Evolutionary conservation across 2,329 filamentous ascomycete genomes (phyloP), one percentile per base, ranked within the genome.

Genomic region (Xylariaceae sp.): DNA sequence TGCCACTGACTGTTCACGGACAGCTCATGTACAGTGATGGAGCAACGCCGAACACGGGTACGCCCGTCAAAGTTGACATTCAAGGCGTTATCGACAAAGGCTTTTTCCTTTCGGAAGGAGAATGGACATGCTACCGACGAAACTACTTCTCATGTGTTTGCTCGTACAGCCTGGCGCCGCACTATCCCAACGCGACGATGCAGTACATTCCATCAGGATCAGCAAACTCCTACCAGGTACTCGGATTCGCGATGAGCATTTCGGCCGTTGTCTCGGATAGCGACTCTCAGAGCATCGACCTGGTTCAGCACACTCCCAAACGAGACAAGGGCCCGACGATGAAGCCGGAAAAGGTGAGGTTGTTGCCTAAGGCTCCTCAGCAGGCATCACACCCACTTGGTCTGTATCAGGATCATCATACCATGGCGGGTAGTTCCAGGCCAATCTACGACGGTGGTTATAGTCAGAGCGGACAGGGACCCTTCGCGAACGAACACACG

Each of bases 271-370:
- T 94, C 2, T 88, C 92, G 56, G 88, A 88, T 53, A 85, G 87
- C 54, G 83, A 85, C 54, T 86, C 85, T 35, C 92, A 96, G 73
- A 80, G 78, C 54, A 91, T 95, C 61, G 90, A 94, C 64, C 79
- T 96, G 11, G 88, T 96, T 3, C 91, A 96, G 72, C 91, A 96
- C 72, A 96, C 92, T 0, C 90, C 92, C 0, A 96, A 96, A 74
- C 82, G 92, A 65, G 92, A 96, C 78, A 93, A 93, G 71, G 90
- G 91, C 0, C 91, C 90, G 0, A 88, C 88, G 52, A 84, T 85
- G 68, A 87, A 87, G 63, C 91, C 92, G 3, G 84, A 86, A 42
- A 87, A 83, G 70, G 78, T 88, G 35, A 82, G 85, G 47, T 78
- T 96, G 34, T 78, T 83, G 10, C 88, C 90, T 4, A 85, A 83